A percentile compares a stretch with the other conserved stretches of the same genome.
Evolutionary conservation across 495 filamentous ascomycete genomes (phyloP).

Genomic region (Hypoxylon subgilvum): DNA sequence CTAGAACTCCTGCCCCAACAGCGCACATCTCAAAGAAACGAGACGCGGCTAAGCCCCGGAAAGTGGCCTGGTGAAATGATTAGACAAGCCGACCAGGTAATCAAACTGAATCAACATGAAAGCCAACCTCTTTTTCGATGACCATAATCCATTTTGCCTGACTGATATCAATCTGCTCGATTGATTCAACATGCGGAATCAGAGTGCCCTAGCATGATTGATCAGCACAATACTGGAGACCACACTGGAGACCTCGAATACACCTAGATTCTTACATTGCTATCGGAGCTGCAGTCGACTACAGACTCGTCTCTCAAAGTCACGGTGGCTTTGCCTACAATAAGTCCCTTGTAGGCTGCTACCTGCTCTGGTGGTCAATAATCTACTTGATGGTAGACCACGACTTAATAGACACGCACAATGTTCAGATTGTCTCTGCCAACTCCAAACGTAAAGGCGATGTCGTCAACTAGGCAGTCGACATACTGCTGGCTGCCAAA

Average conservation of each 20-base stretch:
- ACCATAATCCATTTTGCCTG: slow-evolving; percentile 74
- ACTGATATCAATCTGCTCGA: slow-evolving; percentile 60
- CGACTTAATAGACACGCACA: slow-evolving; percentile 47
- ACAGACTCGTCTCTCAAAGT: slow-evolving; percentile 33
- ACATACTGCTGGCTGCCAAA: slow-evolving; percentile 80
- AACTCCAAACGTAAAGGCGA: slow-evolving; percentile 77
- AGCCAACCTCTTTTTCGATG: slow-evolving; percentile 85
- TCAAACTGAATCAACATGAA: no score
- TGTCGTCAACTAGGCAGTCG: slow-evolving; percentile 78
- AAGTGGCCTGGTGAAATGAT: slow-evolving; percentile 68
- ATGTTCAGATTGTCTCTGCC: slow-evolving; percentile 69
- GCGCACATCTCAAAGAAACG: slow-evolving; percentile 57
- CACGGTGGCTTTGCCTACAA: slow-evolving; percentile 42
- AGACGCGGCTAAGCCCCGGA: slow-evolving; percentile 68
- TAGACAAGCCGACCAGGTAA: not conserved
- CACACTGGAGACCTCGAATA: no score
- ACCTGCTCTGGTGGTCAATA: slow-evolving; percentile 48
- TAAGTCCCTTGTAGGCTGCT: slow-evolving; percentile 66
- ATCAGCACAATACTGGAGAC: not conserved
- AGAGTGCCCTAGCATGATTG: slow-evolving; percentile 62
- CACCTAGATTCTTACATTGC: slow-evolving; percentile 25
- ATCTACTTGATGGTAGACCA: no score
- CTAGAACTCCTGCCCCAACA: slow-evolving; percentile 65
- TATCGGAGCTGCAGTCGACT: slow-evolving; percentile 41
- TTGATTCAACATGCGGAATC: slow-evolving; percentile 65